Evolutionary conservation across 768 basidiomycete species (phyloP).

Genomic region (Boletus reticulatus): DNA sequence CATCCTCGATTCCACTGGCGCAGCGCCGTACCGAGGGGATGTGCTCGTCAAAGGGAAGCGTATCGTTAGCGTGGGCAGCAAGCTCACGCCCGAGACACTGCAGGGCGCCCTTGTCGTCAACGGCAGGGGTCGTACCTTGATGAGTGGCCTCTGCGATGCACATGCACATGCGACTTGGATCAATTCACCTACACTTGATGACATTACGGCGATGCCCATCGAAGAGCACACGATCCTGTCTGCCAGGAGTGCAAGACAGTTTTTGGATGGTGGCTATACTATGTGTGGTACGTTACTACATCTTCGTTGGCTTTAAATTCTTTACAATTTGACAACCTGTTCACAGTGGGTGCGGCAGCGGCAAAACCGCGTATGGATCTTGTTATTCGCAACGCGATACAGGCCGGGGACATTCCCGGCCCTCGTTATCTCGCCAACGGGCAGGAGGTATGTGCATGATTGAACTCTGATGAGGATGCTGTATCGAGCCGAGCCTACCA

Average conservation of each 20-base stretch:
- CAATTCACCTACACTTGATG: slow-evolving; percentile 31
- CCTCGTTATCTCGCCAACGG: slow-evolving; percentile 37
- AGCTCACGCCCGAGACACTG: slow-evolving; percentile 20
- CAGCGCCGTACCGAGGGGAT: slow-evolving; percentile 32
- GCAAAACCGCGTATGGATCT: slow-evolving; percentile 34
- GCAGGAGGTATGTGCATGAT: slow-evolving; percentile 26
- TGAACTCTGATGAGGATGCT: background rate
- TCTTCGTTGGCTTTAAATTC: background rate
- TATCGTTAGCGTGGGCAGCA: slow-evolving; percentile 29
- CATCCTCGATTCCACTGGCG: slow-evolving; percentile 36
- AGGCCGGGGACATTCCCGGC: slow-evolving; percentile 33
- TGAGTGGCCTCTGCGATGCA: slow-evolving; percentile 37
- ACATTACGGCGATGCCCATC: slow-evolving; percentile 25
- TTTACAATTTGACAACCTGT: background rate
- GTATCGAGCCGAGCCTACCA: slow-evolving; percentile 4
- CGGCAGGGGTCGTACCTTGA: slow-evolving; percentile 33
- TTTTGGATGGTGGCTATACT: slow-evolving; percentile 37
- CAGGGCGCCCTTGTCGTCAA: slow-evolving; percentile 24
- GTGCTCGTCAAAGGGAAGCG: slow-evolving; percentile 32
- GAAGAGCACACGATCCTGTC: slow-evolving; percentile 35
- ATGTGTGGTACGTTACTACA: slow-evolving; percentile 31
- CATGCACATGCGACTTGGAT: slow-evolving; percentile 35
- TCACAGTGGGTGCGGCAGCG: slow-evolving; percentile 34
- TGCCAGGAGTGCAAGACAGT: slow-evolving; percentile 30
- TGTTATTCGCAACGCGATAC: slow-evolving; percentile 34